Conservation (phyloP, 2,329 filamentous ascomycete species). For the Basipetospora chlamydospora region DNA sequence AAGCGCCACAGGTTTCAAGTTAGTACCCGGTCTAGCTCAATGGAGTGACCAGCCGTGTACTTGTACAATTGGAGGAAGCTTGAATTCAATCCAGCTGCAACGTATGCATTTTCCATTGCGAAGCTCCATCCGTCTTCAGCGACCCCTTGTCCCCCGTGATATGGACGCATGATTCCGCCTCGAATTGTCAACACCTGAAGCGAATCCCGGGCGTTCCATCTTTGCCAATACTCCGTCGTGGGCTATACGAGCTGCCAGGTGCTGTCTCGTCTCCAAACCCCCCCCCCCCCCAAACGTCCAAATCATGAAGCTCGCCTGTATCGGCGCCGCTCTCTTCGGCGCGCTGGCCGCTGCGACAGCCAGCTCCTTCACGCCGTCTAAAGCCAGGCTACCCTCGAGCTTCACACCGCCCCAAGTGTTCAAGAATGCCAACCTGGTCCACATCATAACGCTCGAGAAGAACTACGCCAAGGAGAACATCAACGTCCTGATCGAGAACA, state of each 20-base stretch:
- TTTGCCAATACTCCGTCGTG: neutral
- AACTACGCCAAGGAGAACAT: constrained; percentile 78
- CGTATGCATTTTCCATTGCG: constrained; percentile 4
- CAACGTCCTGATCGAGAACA: constrained; percentile 90
- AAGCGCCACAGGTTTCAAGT: too few relatives aligned
- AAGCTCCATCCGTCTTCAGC: constrained; percentile 1
- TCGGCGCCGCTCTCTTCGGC: constrained; percentile 44
- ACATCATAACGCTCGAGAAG: constrained; percentile 85
- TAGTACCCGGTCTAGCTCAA: too few relatives aligned
- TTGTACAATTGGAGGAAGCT: constrained; percentile 6
- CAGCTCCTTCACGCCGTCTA: constrained; percentile 25
- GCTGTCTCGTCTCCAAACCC: constrained; percentile 4
- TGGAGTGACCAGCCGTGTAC: too few relatives aligned
- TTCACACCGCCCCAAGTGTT: constrained; percentile 86
- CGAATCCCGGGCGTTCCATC: neutral
- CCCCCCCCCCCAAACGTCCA: too few relatives aligned
- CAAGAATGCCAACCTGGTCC: constrained; percentile 83
- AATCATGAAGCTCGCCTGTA: constrained; percentile 28
- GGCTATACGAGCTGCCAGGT: constrained; percentile 6
- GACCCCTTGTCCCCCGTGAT: neutral
- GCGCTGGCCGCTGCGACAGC: constrained; percentile 35
- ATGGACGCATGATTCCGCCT: too few relatives aligned
- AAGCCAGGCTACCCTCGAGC: constrained; percentile 42
- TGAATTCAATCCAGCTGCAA: too few relatives aligned
- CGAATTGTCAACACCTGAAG: too few relatives aligned